These are phyloP conservation scores for Tolypocladium nubicola DNA, from an alignment of 2,329 filamentous ascomycete species.

Conservation along the genomic window DNA sequence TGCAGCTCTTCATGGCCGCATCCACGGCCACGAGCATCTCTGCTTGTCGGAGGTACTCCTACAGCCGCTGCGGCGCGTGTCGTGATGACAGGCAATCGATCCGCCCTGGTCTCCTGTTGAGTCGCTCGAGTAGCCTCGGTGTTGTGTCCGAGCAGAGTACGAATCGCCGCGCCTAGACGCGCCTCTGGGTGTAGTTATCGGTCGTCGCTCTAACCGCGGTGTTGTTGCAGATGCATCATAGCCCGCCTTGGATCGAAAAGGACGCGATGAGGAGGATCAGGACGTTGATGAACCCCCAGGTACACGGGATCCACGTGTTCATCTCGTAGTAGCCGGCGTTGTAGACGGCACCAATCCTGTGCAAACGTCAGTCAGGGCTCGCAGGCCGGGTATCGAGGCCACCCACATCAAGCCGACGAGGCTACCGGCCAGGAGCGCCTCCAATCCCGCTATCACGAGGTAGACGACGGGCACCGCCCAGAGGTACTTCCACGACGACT, in stretches of 20 bases:
- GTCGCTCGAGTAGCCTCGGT: background rate
- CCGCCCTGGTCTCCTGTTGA: background rate
- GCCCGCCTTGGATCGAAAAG: slow-evolving; percentile 83
- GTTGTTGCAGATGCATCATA: slow-evolving; percentile 38
- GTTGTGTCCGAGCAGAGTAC: background rate
- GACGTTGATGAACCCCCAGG: slow-evolving; percentile 80
- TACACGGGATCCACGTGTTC: slow-evolving; percentile 89
- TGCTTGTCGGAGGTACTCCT: background rate
- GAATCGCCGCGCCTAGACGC: background rate
- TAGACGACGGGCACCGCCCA: slow-evolving; percentile 68
- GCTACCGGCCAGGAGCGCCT: slow-evolving; percentile 71
- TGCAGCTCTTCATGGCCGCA: too few relatives aligned
- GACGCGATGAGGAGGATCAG: slow-evolving; percentile 75
- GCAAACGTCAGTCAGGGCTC: slow-evolving; percentile 6
- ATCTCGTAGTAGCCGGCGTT: slow-evolving; percentile 74
- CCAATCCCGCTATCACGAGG: slow-evolving; percentile 57
- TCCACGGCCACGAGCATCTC: background rate
- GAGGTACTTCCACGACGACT: slow-evolving; percentile 47
- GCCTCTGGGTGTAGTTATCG: background rate
- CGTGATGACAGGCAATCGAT: too few relatives aligned
- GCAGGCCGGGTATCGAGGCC: background rate
- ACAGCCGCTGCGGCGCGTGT: background rate
- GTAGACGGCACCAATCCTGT: slow-evolving; percentile 69
- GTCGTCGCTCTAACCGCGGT: background rate
- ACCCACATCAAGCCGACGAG: slow-evolving; percentile 65